Conservation (phyloP, 1,284 basidiomycete species). For the Heterobasidion parviporum region DNA sequence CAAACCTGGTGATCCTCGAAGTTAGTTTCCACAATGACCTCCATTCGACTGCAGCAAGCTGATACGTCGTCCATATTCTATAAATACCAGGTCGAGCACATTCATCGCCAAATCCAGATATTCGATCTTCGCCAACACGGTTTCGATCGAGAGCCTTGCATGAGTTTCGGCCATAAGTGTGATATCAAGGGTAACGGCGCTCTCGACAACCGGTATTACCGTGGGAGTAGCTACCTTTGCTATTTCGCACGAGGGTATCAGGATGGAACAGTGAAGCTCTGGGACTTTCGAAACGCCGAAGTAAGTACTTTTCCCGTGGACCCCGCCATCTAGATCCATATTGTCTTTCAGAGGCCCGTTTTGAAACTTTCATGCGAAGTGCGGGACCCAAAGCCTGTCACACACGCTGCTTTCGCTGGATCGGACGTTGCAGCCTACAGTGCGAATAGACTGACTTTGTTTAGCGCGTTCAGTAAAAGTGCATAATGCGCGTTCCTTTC, state of each 20-base stretch:
- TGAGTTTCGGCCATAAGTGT: not conserved
- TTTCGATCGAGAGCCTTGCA: not conserved
- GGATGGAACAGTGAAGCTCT: slow-evolving; percentile 36
- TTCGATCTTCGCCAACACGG: slow-evolving; percentile 1
- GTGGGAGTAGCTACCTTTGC: slow-evolving; percentile 18
- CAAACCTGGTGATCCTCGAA: slow-evolving; percentile 37
- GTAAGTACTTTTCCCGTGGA: slow-evolving; percentile 18
- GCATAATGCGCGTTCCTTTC: too few relatives aligned
- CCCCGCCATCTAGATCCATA: not conserved
- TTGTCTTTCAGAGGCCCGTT: slow-evolving; percentile 22
- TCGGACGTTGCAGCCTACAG: slow-evolving; percentile 34
- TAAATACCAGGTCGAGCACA: not conserved
- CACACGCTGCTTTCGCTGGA: slow-evolving; percentile 34
- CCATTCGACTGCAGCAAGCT: slow-evolving; percentile 4
- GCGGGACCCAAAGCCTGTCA: slow-evolving; percentile 26
- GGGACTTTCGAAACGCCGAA: slow-evolving; percentile 42
- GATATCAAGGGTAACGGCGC: not conserved
- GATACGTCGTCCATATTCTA: slow-evolving; percentile 8
- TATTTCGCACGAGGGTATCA: slow-evolving; percentile 38
- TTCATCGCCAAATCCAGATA: slow-evolving; percentile 1
- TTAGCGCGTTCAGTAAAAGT: slow-evolving; percentile 7
- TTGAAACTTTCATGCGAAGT: slow-evolving; percentile 19
- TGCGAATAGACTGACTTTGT: slow-evolving; percentile 30
- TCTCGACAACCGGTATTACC: not conserved
- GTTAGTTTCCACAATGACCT: slow-evolving; percentile 20